Percentiles rank a stretch among this genome's conserved stretches.
phyloP scores from a whole-genome alignment of 78 protist species.

The Mantamonas sphyraenae region DNA sequence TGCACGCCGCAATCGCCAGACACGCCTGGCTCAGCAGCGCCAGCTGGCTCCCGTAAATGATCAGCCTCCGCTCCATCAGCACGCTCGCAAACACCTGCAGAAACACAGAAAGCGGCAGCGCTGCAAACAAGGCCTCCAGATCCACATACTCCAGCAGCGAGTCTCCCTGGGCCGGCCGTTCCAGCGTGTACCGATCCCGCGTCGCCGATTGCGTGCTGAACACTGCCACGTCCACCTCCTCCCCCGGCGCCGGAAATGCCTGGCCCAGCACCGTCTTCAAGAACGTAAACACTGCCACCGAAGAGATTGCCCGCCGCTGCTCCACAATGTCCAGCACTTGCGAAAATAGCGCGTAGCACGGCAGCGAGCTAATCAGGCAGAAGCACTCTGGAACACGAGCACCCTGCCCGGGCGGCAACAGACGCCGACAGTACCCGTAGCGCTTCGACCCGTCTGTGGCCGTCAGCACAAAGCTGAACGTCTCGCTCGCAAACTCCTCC shows the following conservation, averaged over 20 bases:
- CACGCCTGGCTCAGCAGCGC: neutral
- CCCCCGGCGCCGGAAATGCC: too few species aligned
- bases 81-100: neutral
- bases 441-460: neutral
- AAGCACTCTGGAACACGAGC: neutral
- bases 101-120: neutral
- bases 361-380: neutral
- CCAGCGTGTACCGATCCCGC: too few species aligned
- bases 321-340: neutral
- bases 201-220: too few species aligned
- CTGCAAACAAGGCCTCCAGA: neutral
- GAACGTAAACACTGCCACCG: neutral
- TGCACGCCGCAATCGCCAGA: neutral
- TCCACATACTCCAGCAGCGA: neutral
- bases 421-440: conserved; percentile 19
- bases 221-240: too few species aligned
- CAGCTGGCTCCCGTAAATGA: neutral
- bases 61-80: conserved; percentile 7
- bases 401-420: neutral
- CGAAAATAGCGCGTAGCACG: neutral
- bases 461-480: conserved; percentile 15
- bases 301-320: neutral
- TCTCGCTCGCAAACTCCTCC: too few species aligned
- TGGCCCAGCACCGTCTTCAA: neutral
- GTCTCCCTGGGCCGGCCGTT: too few species aligned